Conservation (phyloP, 176 grass and related monocot genomes). For the Rhynchospora breviuscula region DNA sequence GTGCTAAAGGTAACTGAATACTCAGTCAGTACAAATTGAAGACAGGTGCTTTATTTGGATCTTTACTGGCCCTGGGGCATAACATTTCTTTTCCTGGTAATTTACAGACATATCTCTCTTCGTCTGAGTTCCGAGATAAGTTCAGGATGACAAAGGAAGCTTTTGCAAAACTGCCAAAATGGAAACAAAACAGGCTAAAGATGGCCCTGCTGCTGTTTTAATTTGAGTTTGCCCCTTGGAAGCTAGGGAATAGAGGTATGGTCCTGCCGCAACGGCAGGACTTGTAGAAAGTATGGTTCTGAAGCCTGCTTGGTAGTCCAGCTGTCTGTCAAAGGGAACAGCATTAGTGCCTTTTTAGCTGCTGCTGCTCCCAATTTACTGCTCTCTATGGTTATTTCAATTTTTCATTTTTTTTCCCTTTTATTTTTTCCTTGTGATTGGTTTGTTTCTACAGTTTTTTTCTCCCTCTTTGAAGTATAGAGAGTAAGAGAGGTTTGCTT, state of each 20-base stretch:
- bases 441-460: constrained; percentile 40
- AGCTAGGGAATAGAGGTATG: constrained; percentile 24
- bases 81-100: constrained; percentile 7
- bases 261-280: background rate
- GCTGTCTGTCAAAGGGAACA: constrained; percentile 33
- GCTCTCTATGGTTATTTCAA: constrained; percentile 25
- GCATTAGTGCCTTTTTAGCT: constrained; percentile 87
- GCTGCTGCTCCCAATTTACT: constrained; percentile 49
- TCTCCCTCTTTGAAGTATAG: constrained; percentile 29
- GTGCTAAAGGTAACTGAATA: background rate
- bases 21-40: background rate
- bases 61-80: background rate
- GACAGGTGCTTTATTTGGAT: background rate
- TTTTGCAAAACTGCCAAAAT: constrained; percentile 87
- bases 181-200: constrained; percentile 98
- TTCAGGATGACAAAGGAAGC: constrained; percentile 91
- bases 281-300: background rate
- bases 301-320: background rate
- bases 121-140: constrained; percentile 63
- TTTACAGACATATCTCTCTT: constrained; percentile 73
- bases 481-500: constrained; percentile 61
- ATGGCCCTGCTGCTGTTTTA: constrained; percentile 85
- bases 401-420: constrained; percentile 28
- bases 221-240: constrained; percentile 6
- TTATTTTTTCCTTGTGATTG: constrained; percentile 22